Base-by-base conservation (phyloP, 2,329 filamentous ascomycete species). In the Pseudogymnoascus sp. region DNA sequence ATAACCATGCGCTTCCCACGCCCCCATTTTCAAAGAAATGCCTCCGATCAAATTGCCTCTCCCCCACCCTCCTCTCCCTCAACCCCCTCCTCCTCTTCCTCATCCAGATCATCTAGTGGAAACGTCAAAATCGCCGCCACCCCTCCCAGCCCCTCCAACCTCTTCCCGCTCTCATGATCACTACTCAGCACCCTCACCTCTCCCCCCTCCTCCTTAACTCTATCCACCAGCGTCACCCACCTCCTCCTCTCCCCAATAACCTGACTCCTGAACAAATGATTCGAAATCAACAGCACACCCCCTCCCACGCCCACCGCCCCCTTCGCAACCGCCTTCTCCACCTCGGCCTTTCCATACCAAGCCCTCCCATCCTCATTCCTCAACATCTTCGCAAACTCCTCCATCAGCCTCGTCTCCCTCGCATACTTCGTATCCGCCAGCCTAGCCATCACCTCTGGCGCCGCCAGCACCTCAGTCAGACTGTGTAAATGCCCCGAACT, bases 61-160 rank as follows among this genome's bases (percentile, higher is more conserved):
- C 23, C 43, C 8, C 14, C 43, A n/a, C 43, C 81, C 63, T 71
- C 52, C 16, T 37, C 35, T 6, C 29, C 16, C 29, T 37, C 29
- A 1, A 29, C 29, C 11, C 10, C 76, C 29, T 78, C 80, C 14
- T 79, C 78, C 7, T 77, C 85, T 2, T 88, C 86, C 35, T 92
- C 87, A 66, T 96, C 90, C 49, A 95, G 78, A 67, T 95, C 92
- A 16, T 84, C 77, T 38, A 97, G 81, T 0, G 94, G 92, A 73
- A 92, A 99, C 11, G 93, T 97, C 66, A 97, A 77, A 29, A 97
- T 88, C 1, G 92, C 92, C 14, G 93, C 94, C 65, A 99, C 88
- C 16, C 92, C 90, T 1, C 94, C 92, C 64, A 97, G 74, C 11
- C 87, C 89, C 67, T 92, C 90, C 12, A 99, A 76, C 64, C 92